Conservation (phyloP, 2,329 filamentous ascomycete species). For the Arthroderma sp. region DNA sequence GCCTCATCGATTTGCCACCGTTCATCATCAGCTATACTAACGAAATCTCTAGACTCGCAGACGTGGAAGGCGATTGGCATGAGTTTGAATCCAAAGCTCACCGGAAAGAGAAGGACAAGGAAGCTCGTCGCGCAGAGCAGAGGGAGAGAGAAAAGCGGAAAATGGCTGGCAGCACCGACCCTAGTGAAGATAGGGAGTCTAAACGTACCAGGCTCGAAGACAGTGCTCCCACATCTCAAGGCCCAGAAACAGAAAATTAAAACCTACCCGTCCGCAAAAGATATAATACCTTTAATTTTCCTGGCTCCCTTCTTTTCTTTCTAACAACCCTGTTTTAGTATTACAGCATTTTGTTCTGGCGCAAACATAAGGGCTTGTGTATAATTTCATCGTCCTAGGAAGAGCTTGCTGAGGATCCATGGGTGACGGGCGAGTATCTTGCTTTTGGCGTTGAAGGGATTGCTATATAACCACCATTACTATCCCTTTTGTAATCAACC, state of each 20-base stretch:
- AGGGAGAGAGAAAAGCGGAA: conserved; percentile 42
- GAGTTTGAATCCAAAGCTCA: conserved; percentile 96
- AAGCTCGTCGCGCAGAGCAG: conserved; percentile 38
- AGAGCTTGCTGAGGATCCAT: not conserved
- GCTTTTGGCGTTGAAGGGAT: not conserved
- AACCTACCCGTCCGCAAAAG: not conserved
- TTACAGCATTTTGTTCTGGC: not conserved
- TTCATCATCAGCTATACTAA: conserved; percentile 18
- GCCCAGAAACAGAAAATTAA: conserved; percentile 6
- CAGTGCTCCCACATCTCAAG: conserved; percentile 8
- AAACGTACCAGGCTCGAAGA: conserved; percentile 29
- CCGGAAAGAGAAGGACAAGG: conserved; percentile 67
- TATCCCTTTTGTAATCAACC: not conserved
- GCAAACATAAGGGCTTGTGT: not conserved
- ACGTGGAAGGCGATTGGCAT: conserved; percentile 90
- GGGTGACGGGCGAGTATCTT: not conserved
- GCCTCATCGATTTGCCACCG: not conserved
- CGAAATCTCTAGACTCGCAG: conserved; percentile 47
- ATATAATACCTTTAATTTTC: not conserved
- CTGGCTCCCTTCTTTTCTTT: not conserved
- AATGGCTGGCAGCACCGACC: conserved; percentile 23
- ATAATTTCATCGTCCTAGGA: not conserved
- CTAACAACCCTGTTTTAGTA: not conserved
- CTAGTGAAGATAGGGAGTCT: conserved; percentile 28
- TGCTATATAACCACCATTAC: not conserved